Base-by-base conservation (phyloP, 768 basidiomycete species). In the Tricholomella constricta region DNA sequence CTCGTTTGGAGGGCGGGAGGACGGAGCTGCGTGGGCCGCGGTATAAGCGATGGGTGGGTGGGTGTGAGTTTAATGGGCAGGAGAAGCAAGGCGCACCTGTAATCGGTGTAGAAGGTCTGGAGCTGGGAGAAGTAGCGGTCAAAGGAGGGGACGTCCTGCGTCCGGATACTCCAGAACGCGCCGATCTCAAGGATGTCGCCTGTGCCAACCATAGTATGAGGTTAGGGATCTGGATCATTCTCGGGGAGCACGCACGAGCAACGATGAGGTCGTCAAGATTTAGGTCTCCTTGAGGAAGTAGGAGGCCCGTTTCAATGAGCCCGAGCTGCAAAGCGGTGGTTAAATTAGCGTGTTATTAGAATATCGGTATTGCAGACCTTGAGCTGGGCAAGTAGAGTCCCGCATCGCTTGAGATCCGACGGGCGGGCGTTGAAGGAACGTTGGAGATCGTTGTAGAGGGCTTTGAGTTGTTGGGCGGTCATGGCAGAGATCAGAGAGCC, bases 131-230 rank as follows among this genome's bases (percentile, higher is more conserved):
- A 93, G 69, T 97, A 98, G 59, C 95, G 84, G 71, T 96, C 92
- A 67, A 98, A 99, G 0, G 92, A 89, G 48, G 94, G 89, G 19
- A 95, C 83, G 68, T 96, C 92, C 65, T 83, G 84, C 58, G 86
- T 81, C 34, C 93, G 83, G 69, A 98, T 89, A 57, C 95, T 94
- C 78, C 91, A 90, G 76, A 95, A 87, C 15, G 94, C 93, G 48
- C 94, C 96, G 61, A 98, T 87, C 76, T 98, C 96, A 53, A 99
- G 86, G 53, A 97, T 90, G 56, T 94, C 93, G 55, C 96, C 94
- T 95, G 29, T 36, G n/a, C n/a, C n/a, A n/a, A n/a, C n/a, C n/a
- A 48, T 23, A 31, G 22, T 25, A 35, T 41, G 56, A 14, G 49
- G 20, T 19, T 31, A 17, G 22, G 31, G 22, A 29, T 17, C 14